Percentiles rank a stretch among this genome's conserved stretches.
Conservation (phyloP, 2,329 filamentous ascomycete genomes). For the Calonectria crousiana region DNA sequence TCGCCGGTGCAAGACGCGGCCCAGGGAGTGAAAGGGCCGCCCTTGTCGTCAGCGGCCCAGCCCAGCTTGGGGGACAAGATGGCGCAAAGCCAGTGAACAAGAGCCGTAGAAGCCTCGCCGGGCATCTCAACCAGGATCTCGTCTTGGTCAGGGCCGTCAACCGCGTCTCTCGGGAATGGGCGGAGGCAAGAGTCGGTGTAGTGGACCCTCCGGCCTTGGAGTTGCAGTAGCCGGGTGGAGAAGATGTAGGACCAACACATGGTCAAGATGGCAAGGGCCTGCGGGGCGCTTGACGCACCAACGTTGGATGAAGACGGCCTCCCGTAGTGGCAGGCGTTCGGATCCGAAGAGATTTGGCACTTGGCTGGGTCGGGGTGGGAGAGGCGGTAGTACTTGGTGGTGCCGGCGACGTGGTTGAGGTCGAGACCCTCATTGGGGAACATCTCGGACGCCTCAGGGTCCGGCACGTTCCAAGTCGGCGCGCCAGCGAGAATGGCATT, state of each 20-base stretch:
- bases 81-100: slow-evolving; percentile 45
- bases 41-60: slow-evolving; percentile 37
- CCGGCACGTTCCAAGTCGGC: slow-evolving; percentile 41
- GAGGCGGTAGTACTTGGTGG: slow-evolving; percentile 45
- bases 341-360: slow-evolving; percentile 37
- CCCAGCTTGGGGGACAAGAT: slow-evolving; percentile 37
- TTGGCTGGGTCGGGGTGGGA: slow-evolving; percentile 36
- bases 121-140: slow-evolving; percentile 38
- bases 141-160: slow-evolving; percentile 30
- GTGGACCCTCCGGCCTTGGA: slow-evolving; percentile 39
- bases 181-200: slow-evolving; percentile 41
- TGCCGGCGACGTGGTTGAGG: slow-evolving; percentile 38
- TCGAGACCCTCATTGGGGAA: slow-evolving; percentile 28
- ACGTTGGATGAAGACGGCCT: slow-evolving; percentile 26
- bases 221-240: slow-evolving; percentile 45
- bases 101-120: slow-evolving; percentile 33
- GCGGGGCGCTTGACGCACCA: slow-evolving; percentile 36
- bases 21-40: slow-evolving; percentile 36
- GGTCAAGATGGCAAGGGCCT: slow-evolving; percentile 42
- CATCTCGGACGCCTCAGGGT: slow-evolving; percentile 32
- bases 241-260: slow-evolving; percentile 46
- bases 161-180: slow-evolving; percentile 33
- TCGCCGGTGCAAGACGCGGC: slow-evolving; percentile 32
- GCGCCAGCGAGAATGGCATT: slow-evolving; percentile 41
- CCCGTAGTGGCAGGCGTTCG: slow-evolving; percentile 36